Evolutionary conservation across 1,284 basidiomycete genomes (phyloP).

Genomic region (Sanghuangporus sanghuang): DNA sequence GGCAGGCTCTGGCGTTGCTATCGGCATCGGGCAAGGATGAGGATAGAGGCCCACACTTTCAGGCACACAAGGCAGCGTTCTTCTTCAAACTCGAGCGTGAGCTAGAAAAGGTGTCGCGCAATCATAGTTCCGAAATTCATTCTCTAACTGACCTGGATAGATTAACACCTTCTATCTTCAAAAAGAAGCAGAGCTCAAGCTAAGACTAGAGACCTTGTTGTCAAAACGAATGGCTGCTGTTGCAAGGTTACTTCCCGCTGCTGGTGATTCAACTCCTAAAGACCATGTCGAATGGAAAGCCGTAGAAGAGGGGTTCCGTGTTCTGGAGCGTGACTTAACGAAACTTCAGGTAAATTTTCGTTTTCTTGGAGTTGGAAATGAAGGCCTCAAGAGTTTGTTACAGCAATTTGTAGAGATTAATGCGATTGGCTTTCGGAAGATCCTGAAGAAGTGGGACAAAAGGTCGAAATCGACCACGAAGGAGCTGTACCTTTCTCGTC

Average conservation of each 20-base stretch:
- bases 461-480: slow-evolving; percentile 91
- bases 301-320: slow-evolving; percentile 92
- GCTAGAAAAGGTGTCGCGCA: slow-evolving; percentile 78
- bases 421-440: slow-evolving; percentile 96
- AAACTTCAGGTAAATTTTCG: slow-evolving; percentile 76
- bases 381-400: slow-evolving; percentile 17
- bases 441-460: slow-evolving; percentile 99
- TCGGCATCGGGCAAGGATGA: slow-evolving; percentile 57
- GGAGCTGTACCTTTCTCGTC: slow-evolving; percentile 93
- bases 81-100: slow-evolving; percentile 99
- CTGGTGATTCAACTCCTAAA: slow-evolving; percentile 49
- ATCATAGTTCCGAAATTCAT: background rate
- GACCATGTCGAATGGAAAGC: slow-evolving; percentile 88
- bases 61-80: slow-evolving; percentile 95
- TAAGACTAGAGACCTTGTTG: slow-evolving; percentile 88
- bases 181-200: slow-evolving; percentile 93
- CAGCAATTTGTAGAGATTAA: slow-evolving; percentile 99
- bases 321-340: slow-evolving; percentile 93
- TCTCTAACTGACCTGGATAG: slow-evolving; percentile 36
- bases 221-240: slow-evolving; percentile 89
- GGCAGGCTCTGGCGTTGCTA: slow-evolving; percentile 37
- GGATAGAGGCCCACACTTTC: slow-evolving; percentile 72
- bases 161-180: slow-evolving; percentile 99
- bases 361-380: slow-evolving; percentile 5
- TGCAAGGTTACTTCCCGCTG: slow-evolving; percentile 62